Percentiles rank a stretch among this genome's conserved stretches.
phyloP scores from a whole-genome alignment of 2,329 filamentous ascomycete genomes.

The Parasarocladium wereldwijsianum region DNA sequence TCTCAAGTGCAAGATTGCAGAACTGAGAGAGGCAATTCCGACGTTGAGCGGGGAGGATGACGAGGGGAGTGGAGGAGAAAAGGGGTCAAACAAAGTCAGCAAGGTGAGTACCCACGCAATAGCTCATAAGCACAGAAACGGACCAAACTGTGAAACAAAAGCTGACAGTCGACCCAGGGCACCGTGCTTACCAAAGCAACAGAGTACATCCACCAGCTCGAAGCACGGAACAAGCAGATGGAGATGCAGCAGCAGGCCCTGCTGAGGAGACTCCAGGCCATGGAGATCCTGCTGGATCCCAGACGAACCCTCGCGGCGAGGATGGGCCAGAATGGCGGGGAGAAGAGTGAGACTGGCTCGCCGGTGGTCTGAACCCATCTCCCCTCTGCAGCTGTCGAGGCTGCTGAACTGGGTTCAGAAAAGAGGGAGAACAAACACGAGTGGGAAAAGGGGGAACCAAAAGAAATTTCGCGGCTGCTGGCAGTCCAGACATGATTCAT shows the following conservation, averaged over 20 bases:
- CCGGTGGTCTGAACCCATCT: too few species aligned
- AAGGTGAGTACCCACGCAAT: slow-evolving; percentile 61
- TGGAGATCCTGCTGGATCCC: slow-evolving; percentile 4
- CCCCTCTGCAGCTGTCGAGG: too few species aligned
- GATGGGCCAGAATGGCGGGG: too few species aligned
- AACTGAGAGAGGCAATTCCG: slow-evolving; percentile 75
- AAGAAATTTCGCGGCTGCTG: too few species aligned
- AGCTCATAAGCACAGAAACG: slow-evolving; percentile 69
- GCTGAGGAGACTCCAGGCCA: slow-evolving; percentile 1
- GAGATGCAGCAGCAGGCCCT: slow-evolving; percentile 2
- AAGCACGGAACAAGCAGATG: slow-evolving; percentile 15
- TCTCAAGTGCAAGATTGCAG: slow-evolving; percentile 87
- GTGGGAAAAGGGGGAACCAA: too few species aligned
- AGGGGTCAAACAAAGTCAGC: slow-evolving; percentile 40
- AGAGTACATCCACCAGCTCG: slow-evolving; percentile 21
- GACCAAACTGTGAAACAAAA: slow-evolving; percentile 43
- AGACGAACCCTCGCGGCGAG: slow-evolving; percentile 1
- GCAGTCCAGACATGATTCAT: too few species aligned
- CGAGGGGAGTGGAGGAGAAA: slow-evolving; percentile 10
- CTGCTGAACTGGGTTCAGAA: too few species aligned
- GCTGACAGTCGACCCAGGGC: slow-evolving; percentile 32
- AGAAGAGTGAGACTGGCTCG: background rate
- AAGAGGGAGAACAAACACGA: too few species aligned
- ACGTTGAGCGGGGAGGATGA: slow-evolving; percentile 49
- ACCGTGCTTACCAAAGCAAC: slow-evolving; percentile 42